Conservation (phyloP, 495 filamentous ascomycete species). For the Aeminium ludgeri region DNA sequence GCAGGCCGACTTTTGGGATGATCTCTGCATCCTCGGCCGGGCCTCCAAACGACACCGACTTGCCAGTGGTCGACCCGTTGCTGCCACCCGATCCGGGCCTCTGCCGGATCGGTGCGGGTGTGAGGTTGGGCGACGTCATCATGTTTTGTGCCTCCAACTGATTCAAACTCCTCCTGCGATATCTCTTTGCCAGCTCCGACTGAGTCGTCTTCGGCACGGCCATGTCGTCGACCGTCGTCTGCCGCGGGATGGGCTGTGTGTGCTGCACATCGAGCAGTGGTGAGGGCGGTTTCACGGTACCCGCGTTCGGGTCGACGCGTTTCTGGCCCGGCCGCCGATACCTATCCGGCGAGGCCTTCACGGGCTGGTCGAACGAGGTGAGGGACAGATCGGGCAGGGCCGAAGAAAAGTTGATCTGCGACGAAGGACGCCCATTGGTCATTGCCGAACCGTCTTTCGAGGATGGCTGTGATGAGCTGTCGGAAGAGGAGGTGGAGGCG, state of each 20-base stretch:
- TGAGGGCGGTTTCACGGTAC: slow-evolving; percentile 7
- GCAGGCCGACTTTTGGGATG: slow-evolving; percentile 43
- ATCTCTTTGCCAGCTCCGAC: slow-evolving; percentile 54
- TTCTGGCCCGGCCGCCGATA: slow-evolving; percentile 42
- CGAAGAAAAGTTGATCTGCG: slow-evolving; percentile 31
- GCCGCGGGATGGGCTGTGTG: slow-evolving; percentile 8
- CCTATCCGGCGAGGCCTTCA: slow-evolving; percentile 40
- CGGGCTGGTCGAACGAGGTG: slow-evolving; percentile 11
- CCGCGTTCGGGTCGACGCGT: slow-evolving; percentile 27
- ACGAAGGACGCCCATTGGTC: slow-evolving; percentile 24
- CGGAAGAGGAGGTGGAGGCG: slow-evolving; percentile 24
- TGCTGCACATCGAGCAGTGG: slow-evolving; percentile 20
- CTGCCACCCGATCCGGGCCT: slow-evolving; percentile 30
- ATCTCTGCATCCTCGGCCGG: too few species aligned
- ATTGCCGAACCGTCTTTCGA: slow-evolving; percentile 22
- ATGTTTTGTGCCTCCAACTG: slow-evolving; percentile 44
- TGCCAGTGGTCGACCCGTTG: slow-evolving; percentile 27
- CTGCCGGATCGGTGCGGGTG: too few species aligned
- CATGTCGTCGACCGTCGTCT: slow-evolving; percentile 40
- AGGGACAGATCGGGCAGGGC: slow-evolving; percentile 35
- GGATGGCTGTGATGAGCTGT: slow-evolving; percentile 20
- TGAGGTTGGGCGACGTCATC: too few species aligned
- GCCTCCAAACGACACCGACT: too few species aligned
- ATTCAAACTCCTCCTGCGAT: slow-evolving; percentile 69
- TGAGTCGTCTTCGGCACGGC: slow-evolving; percentile 25